Base-by-base conservation (phyloP, 257 asterid genomes). In the Thymus quinquecostatus region DNA sequence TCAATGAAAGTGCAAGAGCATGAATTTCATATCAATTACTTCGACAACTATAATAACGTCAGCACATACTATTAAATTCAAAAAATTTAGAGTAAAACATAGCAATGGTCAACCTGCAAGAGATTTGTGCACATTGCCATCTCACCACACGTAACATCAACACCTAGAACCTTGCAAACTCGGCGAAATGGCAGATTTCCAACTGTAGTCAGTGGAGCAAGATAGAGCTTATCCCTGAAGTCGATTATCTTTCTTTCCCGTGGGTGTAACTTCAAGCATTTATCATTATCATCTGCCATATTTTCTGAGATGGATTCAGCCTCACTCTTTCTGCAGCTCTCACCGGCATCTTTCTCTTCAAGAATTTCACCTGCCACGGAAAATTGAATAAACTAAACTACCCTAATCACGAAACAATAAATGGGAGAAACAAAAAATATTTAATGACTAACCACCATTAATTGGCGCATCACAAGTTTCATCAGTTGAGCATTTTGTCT, bases 61-160 rank as follows among this genome's bases (percentile, higher is more conserved):
- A 56, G 60, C 70, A 61, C 12, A 62, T 14, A 48, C 5, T 69
- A 55, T 53, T 62, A 27, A 68, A 68, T 12, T 68, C 5, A 59
- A 14, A 2, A 68, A 29, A 48, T 68, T 12, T 69, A 64, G 61
- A 12, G 30, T 64, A 50, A 49, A 66, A 61, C 6, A 72, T 10
- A 74, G 13, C 27, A 43, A 32, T 67, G 74, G 55, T 77, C 45
- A 71, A 95, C 99, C 97, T 95, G 98, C 79, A 92, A 71, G 69
- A 95, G 90, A 82, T 92, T 95, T 78, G 97, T 87, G 86, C 99
- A 95, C 97, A 95, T 86, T 51, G 99, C 99, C 99, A 95, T 95
- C 85, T 95, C 99, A 60, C 99, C 99, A 80, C 97, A 92, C 27
- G 99, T 95, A 66, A 95, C 80, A 85, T 92, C 99, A 81, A 92